Percentiles rank a stretch among this genome's conserved stretches.
Evolutionary conservation across 1,284 basidiomycete genomes (phyloP).

Genomic region (Ceratobasidium theobromae): DNA sequence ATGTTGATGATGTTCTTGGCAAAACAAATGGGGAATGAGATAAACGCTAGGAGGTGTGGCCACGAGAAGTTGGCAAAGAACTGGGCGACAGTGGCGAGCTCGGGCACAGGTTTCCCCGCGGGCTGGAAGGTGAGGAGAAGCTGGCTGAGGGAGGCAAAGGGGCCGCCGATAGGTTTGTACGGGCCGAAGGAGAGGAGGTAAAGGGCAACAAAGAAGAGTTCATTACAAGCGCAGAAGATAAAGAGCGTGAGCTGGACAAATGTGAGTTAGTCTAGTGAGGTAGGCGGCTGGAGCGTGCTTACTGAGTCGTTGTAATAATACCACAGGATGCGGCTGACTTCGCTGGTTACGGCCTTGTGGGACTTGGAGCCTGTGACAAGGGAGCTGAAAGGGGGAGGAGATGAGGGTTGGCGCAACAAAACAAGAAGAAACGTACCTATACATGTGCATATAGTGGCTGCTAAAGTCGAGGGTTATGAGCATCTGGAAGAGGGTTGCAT

Average conservation of each 20-base stretch:
- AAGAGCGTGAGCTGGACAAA: constrained; percentile 74
- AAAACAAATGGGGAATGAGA: constrained; percentile 72
- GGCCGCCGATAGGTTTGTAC: constrained; percentile 55
- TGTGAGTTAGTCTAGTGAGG: constrained; percentile 5
- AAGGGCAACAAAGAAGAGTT: constrained; percentile 93
- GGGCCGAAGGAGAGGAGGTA: constrained; percentile 91
- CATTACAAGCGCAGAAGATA: constrained; percentile 95
- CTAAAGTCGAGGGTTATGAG: constrained; percentile 97
- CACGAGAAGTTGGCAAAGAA: constrained; percentile 61
- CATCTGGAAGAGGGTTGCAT: constrained; percentile 86
- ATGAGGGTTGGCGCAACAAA: not conserved
- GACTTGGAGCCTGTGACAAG: constrained; percentile 89
- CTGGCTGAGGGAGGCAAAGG: constrained; percentile 37
- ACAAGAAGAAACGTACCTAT: constrained; percentile 64
- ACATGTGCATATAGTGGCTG: constrained; percentile 99
- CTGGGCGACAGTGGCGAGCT: constrained; percentile 39
- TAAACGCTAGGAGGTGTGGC: constrained; percentile 71
- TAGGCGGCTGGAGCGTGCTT: constrained; percentile 42
- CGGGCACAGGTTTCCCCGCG: constrained; percentile 37
- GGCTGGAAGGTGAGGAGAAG: constrained; percentile 35
- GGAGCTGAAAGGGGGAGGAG: constrained; percentile 59
- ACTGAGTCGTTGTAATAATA: constrained; percentile 94
- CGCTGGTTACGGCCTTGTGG: constrained; percentile 89
- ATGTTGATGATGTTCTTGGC: constrained; percentile 93
- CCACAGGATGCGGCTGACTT: constrained; percentile 90